These are phyloP conservation scores for Trichoderma sp. DNA, from an alignment of 2,329 filamentous ascomycete genomes.

Conservation along the genomic window DNA sequence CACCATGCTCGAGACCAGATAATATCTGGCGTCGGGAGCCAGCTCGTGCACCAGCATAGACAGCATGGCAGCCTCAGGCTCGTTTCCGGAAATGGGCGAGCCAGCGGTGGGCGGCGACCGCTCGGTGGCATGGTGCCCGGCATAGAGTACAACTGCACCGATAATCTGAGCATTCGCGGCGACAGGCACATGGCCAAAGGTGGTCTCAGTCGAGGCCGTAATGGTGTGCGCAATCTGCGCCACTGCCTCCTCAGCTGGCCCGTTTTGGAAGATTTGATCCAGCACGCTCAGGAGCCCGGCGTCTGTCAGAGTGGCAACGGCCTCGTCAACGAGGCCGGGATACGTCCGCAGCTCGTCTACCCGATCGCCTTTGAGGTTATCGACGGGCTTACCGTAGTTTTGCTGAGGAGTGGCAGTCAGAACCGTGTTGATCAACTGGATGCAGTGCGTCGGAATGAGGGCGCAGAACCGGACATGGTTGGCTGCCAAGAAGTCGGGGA, in stretches of 20 bases:
- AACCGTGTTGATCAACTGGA: constrained; percentile 85
- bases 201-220: constrained; percentile 61
- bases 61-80: constrained; percentile 68
- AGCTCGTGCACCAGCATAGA: constrained; percentile 76
- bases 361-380: constrained; percentile 75
- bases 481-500: constrained; percentile 86
- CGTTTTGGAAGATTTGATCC: constrained; percentile 61
- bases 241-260: constrained; percentile 70
- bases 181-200: constrained; percentile 67
- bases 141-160: constrained; percentile 80
- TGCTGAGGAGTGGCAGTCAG: constrained; percentile 78
- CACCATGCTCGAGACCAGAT: constrained; percentile 78
- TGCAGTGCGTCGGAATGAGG: constrained; percentile 78
- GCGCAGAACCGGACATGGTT: constrained; percentile 83
- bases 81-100: constrained; percentile 48
- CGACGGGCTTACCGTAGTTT: constrained; percentile 64
- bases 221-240: constrained; percentile 76
- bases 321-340: constrained; percentile 66
- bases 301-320: constrained; percentile 56
- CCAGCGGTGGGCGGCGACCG: constrained; percentile 61
- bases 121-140: constrained; percentile 72
- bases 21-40: constrained; percentile 77
- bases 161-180: constrained; percentile 71
- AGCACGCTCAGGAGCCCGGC: constrained; percentile 62
- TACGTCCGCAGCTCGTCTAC: constrained; percentile 72